Base-by-base conservation (phyloP, 2,329 filamentous ascomycete genomes). In the Knufia fluminis region DNA sequence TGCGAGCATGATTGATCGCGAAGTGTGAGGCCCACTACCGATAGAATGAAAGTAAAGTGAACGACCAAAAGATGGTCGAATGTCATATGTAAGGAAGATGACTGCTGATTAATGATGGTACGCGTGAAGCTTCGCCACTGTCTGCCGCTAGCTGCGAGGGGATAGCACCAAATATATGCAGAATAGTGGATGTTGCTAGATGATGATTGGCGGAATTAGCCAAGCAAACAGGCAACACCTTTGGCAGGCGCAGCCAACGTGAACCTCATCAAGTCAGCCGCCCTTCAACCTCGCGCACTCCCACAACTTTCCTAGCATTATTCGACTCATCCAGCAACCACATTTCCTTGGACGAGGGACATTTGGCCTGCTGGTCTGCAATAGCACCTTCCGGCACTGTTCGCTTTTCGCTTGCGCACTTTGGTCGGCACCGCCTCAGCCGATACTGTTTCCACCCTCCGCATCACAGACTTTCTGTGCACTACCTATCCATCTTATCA, bases 381-480 rank as follows among this genome's bases (percentile, higher is more conserved):
- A n/a, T n/a, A n/a, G n/a, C n/a, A n/a, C n/a, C 20, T 19, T 22
- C 38, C 38, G 38, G 22, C 38, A n/a, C n/a, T n/a, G n/a, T n/a
- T n/a, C 43, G 17, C 22, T 9, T 39, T 14, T 33, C 42, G 23
- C 35, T 39, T 48, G 24, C 19, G 45, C 24, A 40, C 45, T 40
- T 48, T 48, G 24, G 12, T 33, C 45, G 45, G 45, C 45, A 48
- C 45, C 26, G 45, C 45, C 45, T 38, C 43, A 46, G 6, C 45
- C 20, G 6, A 12, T 6, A 28, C 6, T 12, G 45, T 28, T 17
- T 45, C 19, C 28, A 22, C 14, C 43, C 19, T 35, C 28, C 20
- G 43, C 43, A 4, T 12, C 20, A 26, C 16, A 26, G 22, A 23
- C 19, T 8, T 3, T 26, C 40, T 26, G 24, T 43, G 22, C 33